Base-by-base conservation (phyloP, 2,329 filamentous ascomycete genomes). In the Neurospora crassa region DNA sequence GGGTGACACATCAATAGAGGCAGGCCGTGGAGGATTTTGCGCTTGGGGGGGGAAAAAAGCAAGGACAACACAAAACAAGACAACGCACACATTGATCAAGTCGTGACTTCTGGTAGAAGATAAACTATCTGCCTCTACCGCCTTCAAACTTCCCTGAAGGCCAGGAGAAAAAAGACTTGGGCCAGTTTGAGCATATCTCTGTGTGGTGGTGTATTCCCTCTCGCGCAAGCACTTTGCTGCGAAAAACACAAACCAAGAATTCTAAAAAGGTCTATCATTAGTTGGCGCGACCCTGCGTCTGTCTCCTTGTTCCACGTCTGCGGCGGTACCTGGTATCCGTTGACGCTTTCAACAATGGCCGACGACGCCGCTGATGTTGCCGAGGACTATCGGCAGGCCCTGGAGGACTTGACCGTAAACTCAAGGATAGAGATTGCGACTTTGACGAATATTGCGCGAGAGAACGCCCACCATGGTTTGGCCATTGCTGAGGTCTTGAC, bases 401-500 rank as follows among this genome's bases (percentile, higher is more conserved):
- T 99, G 79, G 92, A 97, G 83, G 95, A 97, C 81, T 86, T 99
- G 78, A 92, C 92, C 75, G 88, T 90, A 79, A 97, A 97, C 83
- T 93, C 93, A 82, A 91, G 94, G 79, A 93, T 93, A 82, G 95
- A 98, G 83, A 99, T 99, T 81, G 95, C 92, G 86, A 98, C 96
- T 83, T 83, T 99, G 83, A 99, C 96, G 74, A 90, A 97, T 80
- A 98, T 99, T 82, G 96, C 96, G 72, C 93, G 96, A 81, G 96
- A 99, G 82, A 97, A 97, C 78, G 97, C 94, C 75, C 94, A 97
- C 82, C 92, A 97, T 84, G 96, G 96, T 43, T 89, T 96, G 81
- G 93, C 92, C 75, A 98, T 99, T 78, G 94, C 96, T 20, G 90
- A 93, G 78, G 93, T 93, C 68, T 84, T 99, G 76, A 92, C 97